Evolutionary conservation across 1,139 yeast genomes (phyloP).

Genomic region (Taiozyma sp.): DNA sequence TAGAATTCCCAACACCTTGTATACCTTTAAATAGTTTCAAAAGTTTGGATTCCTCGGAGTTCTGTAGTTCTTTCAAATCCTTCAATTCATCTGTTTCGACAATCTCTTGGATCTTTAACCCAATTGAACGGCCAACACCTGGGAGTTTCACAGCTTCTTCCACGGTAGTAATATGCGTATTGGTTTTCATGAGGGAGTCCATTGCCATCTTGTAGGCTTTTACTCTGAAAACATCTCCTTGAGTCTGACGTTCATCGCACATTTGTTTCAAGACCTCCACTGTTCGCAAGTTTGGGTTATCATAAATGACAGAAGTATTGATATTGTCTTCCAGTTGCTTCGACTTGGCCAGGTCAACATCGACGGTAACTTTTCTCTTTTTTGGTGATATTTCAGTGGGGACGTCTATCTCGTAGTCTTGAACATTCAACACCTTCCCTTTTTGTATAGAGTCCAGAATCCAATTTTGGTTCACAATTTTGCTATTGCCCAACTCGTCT

Average conservation of each 20-base stretch:
- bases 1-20: slow-evolving; percentile 48
- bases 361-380: slow-evolving; percentile 3
- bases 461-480: slow-evolving; percentile 31
- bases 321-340: slow-evolving; percentile 7
- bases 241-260: slow-evolving; percentile 33
- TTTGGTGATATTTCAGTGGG: slow-evolving; percentile 3
- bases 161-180: slow-evolving; percentile 31
- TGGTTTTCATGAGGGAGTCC: slow-evolving; percentile 29
- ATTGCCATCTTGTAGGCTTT: slow-evolving; percentile 47
- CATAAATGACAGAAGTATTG: slow-evolving; percentile 4
- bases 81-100: slow-evolving; percentile 35
- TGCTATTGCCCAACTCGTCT: slow-evolving; percentile 1
- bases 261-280: slow-evolving; percentile 34
- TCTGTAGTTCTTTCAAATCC: slow-evolving; percentile 30
- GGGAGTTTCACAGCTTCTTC: slow-evolving; percentile 38
- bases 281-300: slow-evolving; percentile 32
- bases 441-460: slow-evolving; percentile 32
- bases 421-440: slow-evolving; percentile 18
- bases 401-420: slow-evolving; percentile 13
- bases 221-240: slow-evolving; percentile 39
- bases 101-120: slow-evolving; percentile 45
- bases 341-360: slow-evolving; percentile 2
- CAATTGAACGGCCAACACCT: slow-evolving; percentile 43
- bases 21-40: slow-evolving; percentile 39
- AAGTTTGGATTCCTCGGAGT: slow-evolving; percentile 26